A percentile compares a stretch with the other conserved stretches of the same genome.
Evolutionary conservation across 2,329 filamentous ascomycete species (phyloP).

Genomic region (Botrytis porri): DNA sequence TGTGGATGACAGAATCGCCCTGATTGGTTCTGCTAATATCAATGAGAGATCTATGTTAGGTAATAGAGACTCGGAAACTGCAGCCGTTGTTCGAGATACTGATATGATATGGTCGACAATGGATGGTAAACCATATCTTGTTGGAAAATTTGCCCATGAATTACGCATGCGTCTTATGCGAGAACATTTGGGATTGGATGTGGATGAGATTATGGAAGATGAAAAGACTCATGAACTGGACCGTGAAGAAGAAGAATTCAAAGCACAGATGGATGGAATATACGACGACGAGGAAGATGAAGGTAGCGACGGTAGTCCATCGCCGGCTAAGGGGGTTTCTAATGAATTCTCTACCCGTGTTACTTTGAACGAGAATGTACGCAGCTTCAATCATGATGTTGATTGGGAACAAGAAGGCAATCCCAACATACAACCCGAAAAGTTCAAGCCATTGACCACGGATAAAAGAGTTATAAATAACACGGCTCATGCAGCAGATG

Average conservation of each 20-base stretch:
- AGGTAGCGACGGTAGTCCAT: constrained; percentile 18
- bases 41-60: constrained; percentile 97
- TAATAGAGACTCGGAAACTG: constrained; percentile 85
- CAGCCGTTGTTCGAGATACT: constrained; percentile 84
- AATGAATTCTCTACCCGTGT: constrained; percentile 56
- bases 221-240: constrained; percentile 67
- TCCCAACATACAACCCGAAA: constrained; percentile 45
- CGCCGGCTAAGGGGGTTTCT: constrained; percentile 29
- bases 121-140: constrained; percentile 83
- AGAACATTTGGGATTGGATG: constrained; percentile 93
- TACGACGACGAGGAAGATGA: constrained; percentile 49
- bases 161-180: constrained; percentile 92
- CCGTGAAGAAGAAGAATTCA: constrained; percentile 49
- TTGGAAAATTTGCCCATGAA: constrained; percentile 89
- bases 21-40: constrained; percentile 98
- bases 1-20: constrained; percentile 86
- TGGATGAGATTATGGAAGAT: constrained; percentile 84
- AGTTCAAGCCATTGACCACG: constrained; percentile 35
- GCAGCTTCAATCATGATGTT: constrained; percentile 77
- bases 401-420: constrained; percentile 39
- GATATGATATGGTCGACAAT: constrained; percentile 91
- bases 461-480: constrained; percentile 61
- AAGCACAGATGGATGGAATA: constrained; percentile 60
- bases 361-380: constrained; percentile 49
- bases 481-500: constrained; percentile 65